phyloP scores from a whole-genome alignment of 2,329 filamentous ascomycete species.

The Calonectria multiphialidica region DNA sequence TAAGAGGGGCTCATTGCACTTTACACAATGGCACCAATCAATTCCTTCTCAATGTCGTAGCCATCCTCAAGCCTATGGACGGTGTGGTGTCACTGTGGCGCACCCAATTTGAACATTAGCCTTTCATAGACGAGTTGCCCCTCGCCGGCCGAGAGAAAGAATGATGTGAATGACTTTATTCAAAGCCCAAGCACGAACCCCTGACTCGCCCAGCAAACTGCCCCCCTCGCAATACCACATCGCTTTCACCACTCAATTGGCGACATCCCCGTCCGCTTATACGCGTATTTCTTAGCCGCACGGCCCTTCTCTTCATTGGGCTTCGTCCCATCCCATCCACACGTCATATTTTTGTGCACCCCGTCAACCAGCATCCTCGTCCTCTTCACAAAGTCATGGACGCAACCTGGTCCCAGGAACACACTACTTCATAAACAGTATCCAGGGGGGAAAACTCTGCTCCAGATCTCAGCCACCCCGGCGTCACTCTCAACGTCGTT shows the following conservation, averaged over 20 bases:
- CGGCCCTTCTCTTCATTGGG: neutral
- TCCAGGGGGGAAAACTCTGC: neutral
- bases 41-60: neutral
- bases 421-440: constrained; percentile 12
- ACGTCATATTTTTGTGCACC: constrained; percentile 21
- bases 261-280: constrained; percentile 4
- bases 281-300: constrained; percentile 18
- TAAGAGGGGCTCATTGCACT: neutral
- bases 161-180: neutral
- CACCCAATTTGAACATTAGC: neutral
- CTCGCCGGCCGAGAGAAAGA: constrained; percentile 6
- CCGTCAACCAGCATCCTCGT: constrained; percentile 5
- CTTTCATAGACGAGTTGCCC: neutral
- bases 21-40: neutral
- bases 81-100: neutral
- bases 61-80: neutral
- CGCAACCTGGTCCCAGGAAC: neutral
- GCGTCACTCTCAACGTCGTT: neutral
- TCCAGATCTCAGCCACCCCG: constrained; percentile 5
- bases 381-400: neutral
- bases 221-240: neutral
- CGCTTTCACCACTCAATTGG: neutral
- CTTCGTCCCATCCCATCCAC: constrained; percentile 11
- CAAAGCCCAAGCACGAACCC: neutral
- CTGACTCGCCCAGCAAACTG: neutral